Evolutionary conservation across 2,329 filamentous ascomycete genomes (phyloP), one percentile per base, ranked within the genome.

Genomic region (Thyridium curvatum): DNA sequence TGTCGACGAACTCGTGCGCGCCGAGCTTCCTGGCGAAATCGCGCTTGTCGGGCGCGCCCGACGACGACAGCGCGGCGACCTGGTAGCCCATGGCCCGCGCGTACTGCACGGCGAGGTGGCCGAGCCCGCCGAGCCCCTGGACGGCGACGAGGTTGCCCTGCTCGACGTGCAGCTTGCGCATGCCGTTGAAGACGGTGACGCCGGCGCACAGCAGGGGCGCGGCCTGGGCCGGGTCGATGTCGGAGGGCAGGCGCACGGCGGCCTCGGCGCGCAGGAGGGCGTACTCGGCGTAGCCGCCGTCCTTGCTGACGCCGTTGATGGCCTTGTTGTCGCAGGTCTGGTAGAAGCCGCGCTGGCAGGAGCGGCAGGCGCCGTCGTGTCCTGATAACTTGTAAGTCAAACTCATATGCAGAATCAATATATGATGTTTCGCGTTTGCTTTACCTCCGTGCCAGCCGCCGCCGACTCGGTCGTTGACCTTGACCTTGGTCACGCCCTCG

Each of bases 51-150:
- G 21, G 10, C 43, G 77, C 72, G 8, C 79, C 77, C 0, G 77
- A 83, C 18, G 77, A 82, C 17, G 46, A 50, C 37, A 90, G 69
- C 0, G 82, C 86, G 2, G 78, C 77, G 5, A 86, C 77, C 41
- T 77, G 72, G 59, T 83, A 89, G 4, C 86, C 86, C 84, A 89
- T 87, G 60, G 80, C 79, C 36, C 68, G 68, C 4, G 84, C 84
- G 55, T 82, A 90, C 55, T 89, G 84, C 21, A 90, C 79, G 0
- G 84, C 86, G 21, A 91, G 58, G 58, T 91, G 86, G 3, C 86
- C 86, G 0, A 90, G 69, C 2, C 86, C 86, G 37, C 88, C 80
- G 3, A 91, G 68, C 12, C 84, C 86, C 45, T 90, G 79, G 16
- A 80, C 53, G 16, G 74, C 76, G 1, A 79, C 70, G 1, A 71